Base-by-base conservation (phyloP, 1,139 yeast species). In the Kurtzmaniella quercitrusa region DNA sequence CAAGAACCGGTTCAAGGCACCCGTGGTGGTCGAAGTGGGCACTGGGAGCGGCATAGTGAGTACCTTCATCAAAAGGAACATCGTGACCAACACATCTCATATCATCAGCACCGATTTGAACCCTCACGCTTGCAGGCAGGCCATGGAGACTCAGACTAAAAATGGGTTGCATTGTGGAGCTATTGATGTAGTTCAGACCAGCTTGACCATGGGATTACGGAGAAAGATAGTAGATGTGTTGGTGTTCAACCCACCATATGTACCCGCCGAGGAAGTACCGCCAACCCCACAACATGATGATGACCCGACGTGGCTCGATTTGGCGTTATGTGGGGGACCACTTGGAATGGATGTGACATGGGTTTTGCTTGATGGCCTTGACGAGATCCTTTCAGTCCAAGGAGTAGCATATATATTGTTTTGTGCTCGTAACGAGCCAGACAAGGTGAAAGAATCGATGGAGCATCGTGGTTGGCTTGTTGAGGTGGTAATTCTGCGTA, bases 221-320 rank as follows among this genome's bases (percentile, higher is more conserved):
- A 57, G 58, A 0, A 52, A 68, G 1, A 44, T 65, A 2, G 72
- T 89, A 1, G 98, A 93, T 56, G 48, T 90, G 1, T 65, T 93
- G 19, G 71, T 93, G 1, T 93, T 91, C 65, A 93, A 93, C 56
- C 98, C 98, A 1, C 98, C 98, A 0, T 93, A 93, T 58, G 98
- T 93, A 1, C 98, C 98, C 0, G 88, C 93, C 2, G 88, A 81
- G 46, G 68, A 65, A 2, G 76, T 78, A 1, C 84, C 84, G 0
- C 53, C 50, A 0, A 75, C 85, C 0, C 96, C 97, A 0, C 49
- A 54, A 0, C 57, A 56, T 12, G 73, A 65, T 1, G 72, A 72
- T 12, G 79, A 75, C 19, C 70, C 73, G 16, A 62, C 68, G 4
- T 90, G 97, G 97, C 68, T 93, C 2, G 97, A 91, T 57, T 66